Base-by-base conservation (phyloP, 2,329 filamentous ascomycete species). In the Fusarium heterosporum region DNA sequence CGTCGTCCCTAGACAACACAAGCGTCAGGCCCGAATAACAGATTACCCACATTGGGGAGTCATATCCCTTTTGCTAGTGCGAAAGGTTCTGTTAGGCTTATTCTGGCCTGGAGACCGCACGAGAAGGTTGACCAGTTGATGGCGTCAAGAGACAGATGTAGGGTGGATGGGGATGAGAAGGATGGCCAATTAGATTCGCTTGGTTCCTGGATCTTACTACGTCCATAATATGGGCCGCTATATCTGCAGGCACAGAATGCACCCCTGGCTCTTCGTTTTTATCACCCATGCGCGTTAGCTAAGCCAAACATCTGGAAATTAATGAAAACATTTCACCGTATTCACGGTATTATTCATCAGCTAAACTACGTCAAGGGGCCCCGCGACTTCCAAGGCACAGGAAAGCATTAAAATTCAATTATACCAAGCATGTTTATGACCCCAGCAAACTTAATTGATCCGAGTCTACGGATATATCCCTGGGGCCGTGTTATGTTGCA, bases 1-100 rank as follows among this genome's bases (percentile, higher is more conserved):
- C n/a, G 8, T 51, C 62, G 28, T 46, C 58, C 64, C 17, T 51
- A 66, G 64, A 41, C 46, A 56, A 36, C 32, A 54, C 49, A 67
- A 56, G 59, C 54, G 64, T 47, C 49, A 26, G 45, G 64, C 60
- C 55, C 47, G 55, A 68, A 40, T 50, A 46, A 32, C 26, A 14
- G 32, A 41, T 54, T 68, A 47, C 48, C 61, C 64, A 66, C 64
- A 57, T 68, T 30, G 61, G 64, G 65, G 53, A 68, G 43, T 66
- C 51, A 61, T 68, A 60, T 68, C 64, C 64, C 60, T 26, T 68
- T 61, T 66, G 49, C 53, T 67, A 68, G 59, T 52, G 51, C n/a
- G 11, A 50, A 62, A 50, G 49, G 38, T 25, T 63, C 41, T 60
- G 64, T 54, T 52, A 52, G 56, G 39, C 64, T 66, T 62, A 16